Conservation (phyloP, 108 stramenopile genomes). For the Cyclostephanos invisitatus region DNA sequence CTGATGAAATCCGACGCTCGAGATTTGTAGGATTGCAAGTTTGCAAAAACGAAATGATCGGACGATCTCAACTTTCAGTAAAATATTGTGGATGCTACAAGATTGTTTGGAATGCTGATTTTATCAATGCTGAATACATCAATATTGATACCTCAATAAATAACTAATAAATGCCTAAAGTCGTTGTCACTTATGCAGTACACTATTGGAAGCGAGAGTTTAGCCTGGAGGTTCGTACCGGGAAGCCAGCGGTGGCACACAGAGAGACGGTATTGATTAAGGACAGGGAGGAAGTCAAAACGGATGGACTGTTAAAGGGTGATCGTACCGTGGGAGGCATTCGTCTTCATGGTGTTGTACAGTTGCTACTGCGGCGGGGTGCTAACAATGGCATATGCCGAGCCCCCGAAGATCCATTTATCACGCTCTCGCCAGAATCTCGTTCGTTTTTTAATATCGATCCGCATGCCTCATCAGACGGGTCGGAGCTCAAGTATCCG, state of each 20-base stretch:
- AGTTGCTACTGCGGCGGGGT: conserved; percentile 53
- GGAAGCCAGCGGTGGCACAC: conserved; percentile 81
- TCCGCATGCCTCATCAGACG: conserved; percentile 42
- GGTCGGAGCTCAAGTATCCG: conserved; percentile 55
- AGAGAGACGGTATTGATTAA: conserved; percentile 68
- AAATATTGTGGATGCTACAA: too few relatives aligned
- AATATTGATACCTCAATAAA: too few relatives aligned
- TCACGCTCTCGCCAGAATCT: conserved; percentile 63
- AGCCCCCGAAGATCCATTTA: conserved; percentile 62
- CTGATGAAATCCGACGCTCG: too few relatives aligned
- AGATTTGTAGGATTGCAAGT: too few relatives aligned
- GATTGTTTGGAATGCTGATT: too few relatives aligned
- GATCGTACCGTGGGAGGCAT: conserved; percentile 82
- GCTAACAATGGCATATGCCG: conserved; percentile 44
- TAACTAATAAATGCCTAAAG: too few relatives aligned
- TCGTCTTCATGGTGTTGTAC: conserved; percentile 70
- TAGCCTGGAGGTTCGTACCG: conserved; percentile 69
- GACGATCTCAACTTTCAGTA: too few relatives aligned
- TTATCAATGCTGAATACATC: too few relatives aligned
- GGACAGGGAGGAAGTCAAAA: conserved; percentile 53
- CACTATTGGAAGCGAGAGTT: too few relatives aligned
- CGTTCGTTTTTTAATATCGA: conserved; percentile 67
- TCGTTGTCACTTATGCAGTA: too few relatives aligned
- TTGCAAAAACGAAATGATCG: too few relatives aligned
- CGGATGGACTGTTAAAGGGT: conserved; percentile 69